Conservation (phyloP, 352 stramenopile species). For the Phytophthora idaei region DNA sequence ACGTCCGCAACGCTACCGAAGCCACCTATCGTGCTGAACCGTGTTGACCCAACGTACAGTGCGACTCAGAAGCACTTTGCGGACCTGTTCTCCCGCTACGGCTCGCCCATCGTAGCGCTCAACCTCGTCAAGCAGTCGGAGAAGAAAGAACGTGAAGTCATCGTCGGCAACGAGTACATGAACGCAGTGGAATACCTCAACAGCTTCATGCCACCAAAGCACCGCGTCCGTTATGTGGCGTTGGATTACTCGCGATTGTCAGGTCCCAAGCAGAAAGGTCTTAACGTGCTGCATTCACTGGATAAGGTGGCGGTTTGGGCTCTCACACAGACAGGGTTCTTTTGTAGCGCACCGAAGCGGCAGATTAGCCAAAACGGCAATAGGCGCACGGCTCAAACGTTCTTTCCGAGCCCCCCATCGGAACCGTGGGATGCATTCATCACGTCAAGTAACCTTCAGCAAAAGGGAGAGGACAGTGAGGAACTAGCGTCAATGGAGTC, state of each 20-base stretch:
- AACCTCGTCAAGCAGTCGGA: conserved; percentile 99
- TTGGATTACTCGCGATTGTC: conserved; percentile 95
- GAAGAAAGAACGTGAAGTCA: conserved; percentile 97
- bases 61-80: conserved; percentile 94
- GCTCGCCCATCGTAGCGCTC: conserved; percentile 96
- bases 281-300: conserved; percentile 94
- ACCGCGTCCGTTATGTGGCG: conserved; percentile 97
- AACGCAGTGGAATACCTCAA: conserved; percentile 99
- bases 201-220: conserved; percentile 86
- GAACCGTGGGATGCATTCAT: conserved; percentile 35
- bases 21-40: conserved; percentile 96
- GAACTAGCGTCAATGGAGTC: conserved; percentile 15
- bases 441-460: conserved; percentile 20
- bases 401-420: conserved; percentile 32
- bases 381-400: conserved; percentile 57
- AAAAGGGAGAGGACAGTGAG: conserved; percentile 21
- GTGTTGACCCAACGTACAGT: conserved; percentile 96
- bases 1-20: conserved; percentile 98
- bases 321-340: conserved; percentile 97
- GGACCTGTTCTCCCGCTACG: conserved; percentile 97
- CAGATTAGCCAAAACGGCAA: conserved; percentile 69
- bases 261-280: conserved; percentile 89
- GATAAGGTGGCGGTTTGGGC: conserved; percentile 96
- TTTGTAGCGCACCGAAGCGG: conserved; percentile 92
- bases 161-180: conserved; percentile 97